Conservation (phyloP, 306 rosid genomes). For the Fagus crenata region DNA sequence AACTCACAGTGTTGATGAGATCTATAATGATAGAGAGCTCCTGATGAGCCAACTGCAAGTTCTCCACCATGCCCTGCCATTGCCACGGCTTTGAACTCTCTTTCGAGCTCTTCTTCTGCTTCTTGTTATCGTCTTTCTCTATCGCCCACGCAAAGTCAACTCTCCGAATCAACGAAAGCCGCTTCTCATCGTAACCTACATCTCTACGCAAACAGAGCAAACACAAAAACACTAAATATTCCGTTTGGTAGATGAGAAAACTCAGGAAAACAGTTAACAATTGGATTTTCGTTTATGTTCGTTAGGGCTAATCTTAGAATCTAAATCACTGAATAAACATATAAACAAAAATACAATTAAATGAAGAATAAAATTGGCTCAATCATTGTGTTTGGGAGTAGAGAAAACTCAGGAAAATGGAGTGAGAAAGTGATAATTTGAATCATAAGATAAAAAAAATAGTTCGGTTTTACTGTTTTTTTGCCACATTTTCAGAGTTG, state of each 20-base stretch:
- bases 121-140: slow-evolving; percentile 76
- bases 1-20: slow-evolving; percentile 85
- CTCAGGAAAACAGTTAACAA: neutral
- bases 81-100: slow-evolving; percentile 80
- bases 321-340: neutral
- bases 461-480: neutral
- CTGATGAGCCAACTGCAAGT: slow-evolving; percentile 80
- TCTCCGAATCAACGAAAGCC: slow-evolving; percentile 66
- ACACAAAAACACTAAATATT: neutral
- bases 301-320: neutral
- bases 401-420: neutral
- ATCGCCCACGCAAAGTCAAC: slow-evolving; percentile 91
- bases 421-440: neutral
- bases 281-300: neutral
- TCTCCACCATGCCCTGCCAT: slow-evolving; percentile 90
- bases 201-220: slow-evolving; percentile 33
- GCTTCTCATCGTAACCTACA: slow-evolving; percentile 78
- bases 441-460: neutral
- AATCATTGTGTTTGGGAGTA: neutral
- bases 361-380: neutral
- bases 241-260: slow-evolving; percentile 8
- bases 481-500: neutral
- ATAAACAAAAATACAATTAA: neutral
- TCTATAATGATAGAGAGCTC: slow-evolving; percentile 83
- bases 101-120: slow-evolving; percentile 74